Conservation (phyloP, 2,329 filamentous ascomycete genomes). For the Claviceps maximensis region DNA sequence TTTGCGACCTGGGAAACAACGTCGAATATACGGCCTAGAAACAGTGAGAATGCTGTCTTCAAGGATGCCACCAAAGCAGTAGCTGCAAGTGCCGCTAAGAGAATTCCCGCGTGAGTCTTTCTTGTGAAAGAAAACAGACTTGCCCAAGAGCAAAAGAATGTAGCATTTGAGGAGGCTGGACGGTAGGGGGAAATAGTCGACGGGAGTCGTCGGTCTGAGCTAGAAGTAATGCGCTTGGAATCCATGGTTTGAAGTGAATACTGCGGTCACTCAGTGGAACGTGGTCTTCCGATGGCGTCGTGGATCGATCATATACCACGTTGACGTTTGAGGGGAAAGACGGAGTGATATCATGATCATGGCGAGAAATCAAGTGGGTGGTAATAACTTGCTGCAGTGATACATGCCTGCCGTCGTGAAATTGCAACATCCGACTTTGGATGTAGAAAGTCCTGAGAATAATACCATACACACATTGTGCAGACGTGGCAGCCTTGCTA, state of each 20-base stretch:
- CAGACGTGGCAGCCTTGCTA: background rate
- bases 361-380: no score
- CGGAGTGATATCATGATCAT: background rate
- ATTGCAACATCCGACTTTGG: background rate
- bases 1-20: slow-evolving; percentile 53
- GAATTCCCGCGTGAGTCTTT: slow-evolving; percentile 39
- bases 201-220: background rate
- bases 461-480: background rate
- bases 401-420: background rate
- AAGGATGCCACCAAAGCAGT: slow-evolving; percentile 48
- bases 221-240: background rate
- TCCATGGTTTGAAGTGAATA: background rate
- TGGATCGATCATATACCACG: background rate
- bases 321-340: background rate
- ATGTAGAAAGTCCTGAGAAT: background rate
- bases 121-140: slow-evolving; percentile 61
- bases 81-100: slow-evolving; percentile 41
- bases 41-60: slow-evolving; percentile 51
- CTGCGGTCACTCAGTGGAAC: background rate
- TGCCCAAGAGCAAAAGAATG: slow-evolving; percentile 15
- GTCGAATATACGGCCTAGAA: slow-evolving; percentile 66
- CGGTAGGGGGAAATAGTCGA: background rate
- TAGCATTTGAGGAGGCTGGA: background rate
- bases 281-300: background rate
- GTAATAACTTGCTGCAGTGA: background rate